Percentiles rank a stretch among this genome's conserved stretches.
Conservation (phyloP, 176 grass and related monocot species). For the Oryza coarctata region DNA sequence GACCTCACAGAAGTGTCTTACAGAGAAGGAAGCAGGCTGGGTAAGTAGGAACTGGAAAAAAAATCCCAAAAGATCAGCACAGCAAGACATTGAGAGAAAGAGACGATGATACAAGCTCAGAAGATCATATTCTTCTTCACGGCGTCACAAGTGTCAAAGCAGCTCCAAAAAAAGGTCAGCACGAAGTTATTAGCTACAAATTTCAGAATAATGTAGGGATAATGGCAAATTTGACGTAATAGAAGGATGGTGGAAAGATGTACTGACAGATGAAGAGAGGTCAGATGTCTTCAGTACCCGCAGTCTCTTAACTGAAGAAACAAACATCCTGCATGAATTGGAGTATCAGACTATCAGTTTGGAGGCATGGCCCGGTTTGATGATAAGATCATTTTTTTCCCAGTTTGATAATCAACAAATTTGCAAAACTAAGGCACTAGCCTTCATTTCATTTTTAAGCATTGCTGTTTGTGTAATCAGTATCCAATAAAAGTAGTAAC, state of each 20-base stretch:
- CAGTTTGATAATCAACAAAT: neutral
- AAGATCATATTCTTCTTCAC: slow-evolving; percentile 39
- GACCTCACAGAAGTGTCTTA: neutral
- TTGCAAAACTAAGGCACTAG: neutral
- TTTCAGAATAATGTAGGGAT: neutral
- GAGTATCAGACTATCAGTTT: neutral
- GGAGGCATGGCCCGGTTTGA: neutral
- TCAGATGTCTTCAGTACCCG: slow-evolving; percentile 66
- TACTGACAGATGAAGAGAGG: slow-evolving; percentile 54
- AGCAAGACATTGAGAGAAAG: neutral
- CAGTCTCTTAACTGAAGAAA: slow-evolving; percentile 66
- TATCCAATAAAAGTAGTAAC: neutral
- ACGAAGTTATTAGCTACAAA: slow-evolving; percentile 40
- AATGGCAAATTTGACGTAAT: neutral
- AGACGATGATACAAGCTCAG: slow-evolving; percentile 50
- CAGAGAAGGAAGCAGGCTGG: neutral
- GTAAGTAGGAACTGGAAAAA: neutral
- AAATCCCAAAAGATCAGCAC: neutral
- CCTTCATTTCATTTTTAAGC: neutral
- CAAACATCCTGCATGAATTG: slow-evolving; percentile 55
- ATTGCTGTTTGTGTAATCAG: neutral
- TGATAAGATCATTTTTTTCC: too few relatives aligned
- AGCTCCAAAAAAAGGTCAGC: slow-evolving; percentile 22
- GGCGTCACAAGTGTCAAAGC: slow-evolving; percentile 1
- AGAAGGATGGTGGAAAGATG: neutral